Evolutionary conservation across 139 green algal genomes (phyloP), one percentile per base, ranked within the genome.

Genomic region (Tetraselmis striata): DNA sequence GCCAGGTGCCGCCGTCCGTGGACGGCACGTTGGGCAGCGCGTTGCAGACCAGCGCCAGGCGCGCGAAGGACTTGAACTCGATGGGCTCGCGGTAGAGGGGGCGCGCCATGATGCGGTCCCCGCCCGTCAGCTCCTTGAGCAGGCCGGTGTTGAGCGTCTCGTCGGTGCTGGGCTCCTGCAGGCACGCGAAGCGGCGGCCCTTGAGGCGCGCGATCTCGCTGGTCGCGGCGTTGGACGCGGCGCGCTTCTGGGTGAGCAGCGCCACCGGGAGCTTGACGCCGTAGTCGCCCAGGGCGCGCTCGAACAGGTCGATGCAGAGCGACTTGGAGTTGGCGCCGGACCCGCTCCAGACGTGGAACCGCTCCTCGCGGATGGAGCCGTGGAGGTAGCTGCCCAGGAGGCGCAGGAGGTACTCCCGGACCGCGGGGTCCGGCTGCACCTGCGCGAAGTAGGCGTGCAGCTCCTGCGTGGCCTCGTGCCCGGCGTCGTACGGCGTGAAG

Each of bases 31-130:
- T 23, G 0, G 83, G 83, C 45, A 86, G 58, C 26, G 79, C 32
- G 83, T 86, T 86, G 83, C 79, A 84, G 1, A 74, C 1, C 1
- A 86, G 75, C 26, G 77, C 32, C 1, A 86, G 30, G 29, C 76
- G 32, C 2, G 77, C 84, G 45, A 81, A 28, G 28, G 83, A 76
- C 29, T 82, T 80, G n/a, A 32, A 86, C 31, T 86, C 79, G 27
- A 78, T 28, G 1, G 79, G 83, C 31, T n/a, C 25, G 22, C 2
- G 2, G 75, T 78, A 30, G 23, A 78, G 75, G 28, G 2, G 23
- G 2, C 83, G 22, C 2, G 75, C 75, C 75, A 30, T n/a, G 75
- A 78, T 78, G 25, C 29, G 22, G 75, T 78, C 75, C 2, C 25
- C 25, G 75, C 75, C 75, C 23, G 75, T 78, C 25, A 78, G 22